phyloP scores from a whole-genome alignment of 345 rosid species.

The Camelina laxa region DNA sequence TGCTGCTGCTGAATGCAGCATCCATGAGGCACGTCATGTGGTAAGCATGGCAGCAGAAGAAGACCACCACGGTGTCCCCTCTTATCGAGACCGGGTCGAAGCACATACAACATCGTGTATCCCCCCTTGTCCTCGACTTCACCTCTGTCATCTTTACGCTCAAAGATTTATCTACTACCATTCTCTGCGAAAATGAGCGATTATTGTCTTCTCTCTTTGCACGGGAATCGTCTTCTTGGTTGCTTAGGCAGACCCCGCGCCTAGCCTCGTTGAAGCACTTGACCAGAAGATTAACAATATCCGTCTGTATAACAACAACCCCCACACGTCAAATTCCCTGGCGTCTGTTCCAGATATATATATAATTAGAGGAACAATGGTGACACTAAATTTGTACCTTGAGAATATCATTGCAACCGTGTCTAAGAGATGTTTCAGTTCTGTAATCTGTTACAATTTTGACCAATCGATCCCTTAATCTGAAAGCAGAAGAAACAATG shows the following conservation, averaged over 20 bases:
- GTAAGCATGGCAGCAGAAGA: slow-evolving; percentile 97
- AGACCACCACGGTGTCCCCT: slow-evolving; percentile 70
- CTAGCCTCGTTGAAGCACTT: slow-evolving; percentile 91
- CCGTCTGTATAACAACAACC: slow-evolving; percentile 62
- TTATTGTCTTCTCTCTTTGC: slow-evolving; percentile 59
- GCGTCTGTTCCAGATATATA: slow-evolving; percentile 3
- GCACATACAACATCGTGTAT: slow-evolving; percentile 93
- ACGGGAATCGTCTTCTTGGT: slow-evolving; percentile 69
- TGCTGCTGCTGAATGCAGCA: slow-evolving; percentile 60
- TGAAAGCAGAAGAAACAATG: slow-evolving; percentile 45
- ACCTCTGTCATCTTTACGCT: slow-evolving; percentile 65
- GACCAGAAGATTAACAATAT: slow-evolving; percentile 84
- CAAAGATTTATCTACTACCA: slow-evolving; percentile 46
- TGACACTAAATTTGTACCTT: slow-evolving; percentile 58
- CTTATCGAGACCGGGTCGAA: slow-evolving; percentile 87
- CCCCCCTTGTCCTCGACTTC: slow-evolving; percentile 88
- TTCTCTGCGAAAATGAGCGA: slow-evolving; percentile 50
- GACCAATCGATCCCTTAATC: slow-evolving; percentile 92
- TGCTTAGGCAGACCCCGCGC: slow-evolving; percentile 71
- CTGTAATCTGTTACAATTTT: slow-evolving; percentile 96
- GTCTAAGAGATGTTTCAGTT: slow-evolving; percentile 98
- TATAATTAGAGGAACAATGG: slow-evolving; percentile 5
- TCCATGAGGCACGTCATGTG: slow-evolving; percentile 85
- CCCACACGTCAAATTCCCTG: slow-evolving; percentile 33
- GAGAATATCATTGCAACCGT: slow-evolving; percentile 95